Conservation (phyloP, 108 stramenopile species). For the Aurantiochytrium sp. region DNA sequence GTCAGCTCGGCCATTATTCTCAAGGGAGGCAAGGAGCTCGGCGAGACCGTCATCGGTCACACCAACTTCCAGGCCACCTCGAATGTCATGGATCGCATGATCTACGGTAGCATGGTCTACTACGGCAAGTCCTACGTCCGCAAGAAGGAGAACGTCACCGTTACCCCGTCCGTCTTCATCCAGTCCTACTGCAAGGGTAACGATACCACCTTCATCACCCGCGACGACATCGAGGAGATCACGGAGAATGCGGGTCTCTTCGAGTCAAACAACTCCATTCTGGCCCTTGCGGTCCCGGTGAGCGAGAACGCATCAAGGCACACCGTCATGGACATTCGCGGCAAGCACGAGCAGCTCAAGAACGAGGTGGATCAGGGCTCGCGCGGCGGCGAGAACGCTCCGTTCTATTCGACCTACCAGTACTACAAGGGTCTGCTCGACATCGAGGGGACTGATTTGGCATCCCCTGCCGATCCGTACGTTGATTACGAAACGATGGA, state of each 20-base stretch:
- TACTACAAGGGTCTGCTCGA: not conserved
- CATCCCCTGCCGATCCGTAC: too few relatives aligned
- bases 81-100: not conserved
- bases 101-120: not conserved
- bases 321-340: not conserved
- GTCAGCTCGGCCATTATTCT: not conserved
- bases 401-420: not conserved
- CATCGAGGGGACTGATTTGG: not conserved
- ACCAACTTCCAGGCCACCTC: not conserved
- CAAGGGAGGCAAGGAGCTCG: not conserved
- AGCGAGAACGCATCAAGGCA: not conserved
- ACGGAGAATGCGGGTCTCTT: not conserved
- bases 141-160: not conserved
- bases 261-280: not conserved
- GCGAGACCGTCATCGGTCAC: not conserved
- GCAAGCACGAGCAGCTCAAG: not conserved
- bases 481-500: too few relatives aligned
- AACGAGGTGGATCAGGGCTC: not conserved
- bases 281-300: not conserved
- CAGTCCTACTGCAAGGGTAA: not conserved
- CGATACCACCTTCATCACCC: not conserved
- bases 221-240: not conserved
- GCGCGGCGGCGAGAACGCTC: not conserved
- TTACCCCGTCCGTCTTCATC: not conserved
- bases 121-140: not conserved